phyloP scores from a whole-genome alignment of 495 filamentous ascomycete species.

The Neurospora tetrasperma region DNA sequence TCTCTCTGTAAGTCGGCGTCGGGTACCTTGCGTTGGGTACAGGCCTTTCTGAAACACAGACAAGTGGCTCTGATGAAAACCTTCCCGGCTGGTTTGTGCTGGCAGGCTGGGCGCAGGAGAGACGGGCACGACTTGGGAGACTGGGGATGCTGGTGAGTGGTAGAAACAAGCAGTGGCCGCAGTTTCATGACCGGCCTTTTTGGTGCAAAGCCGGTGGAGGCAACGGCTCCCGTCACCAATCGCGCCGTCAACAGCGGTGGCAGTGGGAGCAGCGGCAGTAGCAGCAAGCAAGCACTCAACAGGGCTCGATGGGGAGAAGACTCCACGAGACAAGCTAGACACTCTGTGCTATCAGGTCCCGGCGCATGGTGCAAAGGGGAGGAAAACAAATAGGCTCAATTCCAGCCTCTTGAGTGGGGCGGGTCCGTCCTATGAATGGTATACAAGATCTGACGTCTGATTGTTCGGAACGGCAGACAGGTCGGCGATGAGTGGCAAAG shows the following conservation, averaged over 20 bases:
- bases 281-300: background rate
- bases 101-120: background rate
- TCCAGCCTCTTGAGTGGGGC: background rate
- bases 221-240: slow-evolving; percentile 14
- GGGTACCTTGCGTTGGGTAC: slow-evolving; percentile 4
- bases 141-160: slow-evolving; percentile 4
- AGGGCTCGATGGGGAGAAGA: background rate
- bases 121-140: background rate
- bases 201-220: slow-evolving; percentile 5
- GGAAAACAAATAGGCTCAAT: background rate
- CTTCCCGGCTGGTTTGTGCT: slow-evolving; percentile 2
- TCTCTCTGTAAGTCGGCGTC: background rate
- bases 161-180: slow-evolving; percentile 8
- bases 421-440: background rate
- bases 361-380: slow-evolving; percentile 9
- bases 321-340: slow-evolving; percentile 3
- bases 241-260: slow-evolving; percentile 8
- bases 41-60: slow-evolving; percentile 21
- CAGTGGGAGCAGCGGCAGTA: background rate
- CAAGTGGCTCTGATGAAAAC: slow-evolving; percentile 16
- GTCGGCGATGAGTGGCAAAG: background rate
- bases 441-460: background rate
- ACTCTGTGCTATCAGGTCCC: background rate
- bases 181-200: slow-evolving; percentile 7
- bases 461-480: background rate